These are phyloP conservation scores for Penstemon davidsonii DNA, from an alignment of 257 asterid species.

Conservation along the genomic window DNA sequence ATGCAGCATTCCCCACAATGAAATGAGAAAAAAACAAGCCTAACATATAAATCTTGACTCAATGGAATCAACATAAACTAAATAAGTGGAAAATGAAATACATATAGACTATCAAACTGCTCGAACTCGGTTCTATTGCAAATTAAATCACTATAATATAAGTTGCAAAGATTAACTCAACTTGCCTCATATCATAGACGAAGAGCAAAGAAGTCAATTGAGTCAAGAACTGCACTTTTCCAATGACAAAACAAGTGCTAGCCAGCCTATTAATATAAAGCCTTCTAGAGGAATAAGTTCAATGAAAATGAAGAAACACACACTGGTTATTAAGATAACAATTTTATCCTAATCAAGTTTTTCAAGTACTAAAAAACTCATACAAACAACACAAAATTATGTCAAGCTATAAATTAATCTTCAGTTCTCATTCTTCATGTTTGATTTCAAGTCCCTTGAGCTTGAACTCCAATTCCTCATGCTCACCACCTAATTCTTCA, in stretches of 20 bases:
- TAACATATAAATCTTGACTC: too few species aligned
- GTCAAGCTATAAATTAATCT: conserved; percentile 18
- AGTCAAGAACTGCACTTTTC: neutral
- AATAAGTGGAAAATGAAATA: too few species aligned
- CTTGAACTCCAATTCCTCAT: conserved; percentile 63
- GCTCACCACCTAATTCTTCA: conserved; percentile 46
- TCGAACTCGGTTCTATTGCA: too few species aligned
- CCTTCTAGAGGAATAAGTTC: neutral
- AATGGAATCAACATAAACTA: too few species aligned
- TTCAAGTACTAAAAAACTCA: conserved; percentile 12
- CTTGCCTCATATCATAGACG: neutral
- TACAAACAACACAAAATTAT: conserved; percentile 26
- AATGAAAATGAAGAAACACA: neutral
- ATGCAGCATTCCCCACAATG: neutral
- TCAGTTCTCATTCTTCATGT: conserved; percentile 46
- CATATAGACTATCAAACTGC: too few species aligned
- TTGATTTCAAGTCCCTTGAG: conserved; percentile 84
- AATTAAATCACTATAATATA: too few species aligned
- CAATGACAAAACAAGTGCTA: neutral
- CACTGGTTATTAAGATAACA: neutral
- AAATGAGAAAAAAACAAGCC: neutral
- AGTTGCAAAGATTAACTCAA: neutral
- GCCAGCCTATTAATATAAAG: neutral
- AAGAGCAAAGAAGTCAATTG: neutral
- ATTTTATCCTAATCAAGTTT: neutral